These are phyloP conservation scores for Penicillium sp. DNA, from an alignment of 2,329 filamentous ascomycete species.

Conservation along the genomic window DNA sequence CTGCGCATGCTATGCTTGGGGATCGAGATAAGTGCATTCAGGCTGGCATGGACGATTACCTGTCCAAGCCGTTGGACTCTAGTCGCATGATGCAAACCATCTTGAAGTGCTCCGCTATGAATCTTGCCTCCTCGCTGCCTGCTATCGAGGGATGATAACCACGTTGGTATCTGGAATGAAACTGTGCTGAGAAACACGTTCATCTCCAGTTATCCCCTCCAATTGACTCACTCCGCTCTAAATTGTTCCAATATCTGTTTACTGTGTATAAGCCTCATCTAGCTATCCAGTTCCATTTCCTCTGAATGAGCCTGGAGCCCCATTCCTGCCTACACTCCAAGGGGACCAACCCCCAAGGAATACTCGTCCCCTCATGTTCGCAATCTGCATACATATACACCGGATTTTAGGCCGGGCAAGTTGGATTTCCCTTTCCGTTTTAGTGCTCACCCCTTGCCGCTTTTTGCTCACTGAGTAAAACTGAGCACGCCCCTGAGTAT, in stretches of 20 bases:
- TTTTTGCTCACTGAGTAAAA: too few relatives aligned
- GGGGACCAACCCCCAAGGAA: background rate
- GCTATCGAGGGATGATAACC: background rate
- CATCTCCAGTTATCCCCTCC: background rate
- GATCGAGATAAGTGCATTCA: slow-evolving; percentile 93
- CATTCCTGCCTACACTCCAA: background rate
- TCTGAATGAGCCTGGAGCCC: too few relatives aligned
- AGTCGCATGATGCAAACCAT: slow-evolving; percentile 69
- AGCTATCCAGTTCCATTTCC: background rate
- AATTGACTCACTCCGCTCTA: too few relatives aligned
- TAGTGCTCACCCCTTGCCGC: too few relatives aligned
- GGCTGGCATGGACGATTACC: slow-evolving; percentile 95
- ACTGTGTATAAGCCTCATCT: background rate
- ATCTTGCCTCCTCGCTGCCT: slow-evolving; percentile 12
- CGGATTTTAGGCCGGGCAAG: background rate
- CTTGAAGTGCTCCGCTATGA: slow-evolving; percentile 20
- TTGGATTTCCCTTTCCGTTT: too few relatives aligned
- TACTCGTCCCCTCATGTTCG: background rate
- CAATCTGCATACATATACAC: background rate
- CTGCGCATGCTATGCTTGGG: slow-evolving; percentile 92
- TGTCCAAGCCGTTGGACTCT: slow-evolving; percentile 88
- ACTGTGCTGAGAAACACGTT: too few relatives aligned
- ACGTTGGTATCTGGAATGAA: background rate
- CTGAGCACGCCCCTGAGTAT: too few relatives aligned
- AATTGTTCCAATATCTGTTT: too few relatives aligned